These are phyloP conservation scores for Solanum clarkiae DNA, from an alignment of 257 asterid species.

Conservation along the genomic window DNA sequence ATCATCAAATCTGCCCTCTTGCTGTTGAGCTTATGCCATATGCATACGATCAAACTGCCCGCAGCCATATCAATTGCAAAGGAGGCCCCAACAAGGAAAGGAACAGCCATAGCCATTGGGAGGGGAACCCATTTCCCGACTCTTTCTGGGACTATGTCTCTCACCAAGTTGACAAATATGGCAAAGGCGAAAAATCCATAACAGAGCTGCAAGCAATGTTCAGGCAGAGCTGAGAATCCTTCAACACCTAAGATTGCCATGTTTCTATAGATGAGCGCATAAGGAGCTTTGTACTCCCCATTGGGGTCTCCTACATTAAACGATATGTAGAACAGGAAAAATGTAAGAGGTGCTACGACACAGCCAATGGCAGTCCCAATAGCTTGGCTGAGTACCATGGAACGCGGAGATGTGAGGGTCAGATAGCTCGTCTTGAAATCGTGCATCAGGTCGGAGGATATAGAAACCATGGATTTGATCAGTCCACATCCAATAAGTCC, in stretches of 20 bases:
- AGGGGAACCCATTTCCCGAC: slow-evolving; percentile 43
- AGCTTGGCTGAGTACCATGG: slow-evolving; percentile 59
- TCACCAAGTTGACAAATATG: slow-evolving; percentile 24
- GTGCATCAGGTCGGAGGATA: slow-evolving; percentile 58
- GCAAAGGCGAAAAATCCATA: slow-evolving; percentile 54
- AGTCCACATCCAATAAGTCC: slow-evolving; percentile 70
- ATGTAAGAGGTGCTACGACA: slow-evolving; percentile 54
- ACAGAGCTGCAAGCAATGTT: slow-evolving; percentile 51
- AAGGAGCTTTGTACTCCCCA: slow-evolving; percentile 63
- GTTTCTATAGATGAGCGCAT: slow-evolving; percentile 52
- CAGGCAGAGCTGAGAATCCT: slow-evolving; percentile 65
- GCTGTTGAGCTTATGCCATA: slow-evolving; percentile 33
- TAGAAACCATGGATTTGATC: slow-evolving; percentile 50
- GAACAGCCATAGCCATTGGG: slow-evolving; percentile 91
- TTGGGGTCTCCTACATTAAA: slow-evolving; percentile 45
- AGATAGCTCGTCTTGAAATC: slow-evolving; percentile 70
- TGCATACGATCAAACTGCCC: slow-evolving; percentile 53
- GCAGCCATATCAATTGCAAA: slow-evolving; percentile 70
- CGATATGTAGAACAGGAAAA: slow-evolving; percentile 58
- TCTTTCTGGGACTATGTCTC: slow-evolving; percentile 27
- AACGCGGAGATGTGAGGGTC: slow-evolving; percentile 59
- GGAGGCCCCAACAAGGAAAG: slow-evolving; percentile 58
- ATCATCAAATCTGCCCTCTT: slow-evolving; percentile 43
- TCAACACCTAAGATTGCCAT: slow-evolving; percentile 68
- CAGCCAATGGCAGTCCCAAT: slow-evolving; percentile 70